Percentiles rank a stretch among this genome's conserved stretches.
Evolutionary conservation across 2,329 filamentous ascomycete species (phyloP).

Genomic region (Emmonsia crescens): DNA sequence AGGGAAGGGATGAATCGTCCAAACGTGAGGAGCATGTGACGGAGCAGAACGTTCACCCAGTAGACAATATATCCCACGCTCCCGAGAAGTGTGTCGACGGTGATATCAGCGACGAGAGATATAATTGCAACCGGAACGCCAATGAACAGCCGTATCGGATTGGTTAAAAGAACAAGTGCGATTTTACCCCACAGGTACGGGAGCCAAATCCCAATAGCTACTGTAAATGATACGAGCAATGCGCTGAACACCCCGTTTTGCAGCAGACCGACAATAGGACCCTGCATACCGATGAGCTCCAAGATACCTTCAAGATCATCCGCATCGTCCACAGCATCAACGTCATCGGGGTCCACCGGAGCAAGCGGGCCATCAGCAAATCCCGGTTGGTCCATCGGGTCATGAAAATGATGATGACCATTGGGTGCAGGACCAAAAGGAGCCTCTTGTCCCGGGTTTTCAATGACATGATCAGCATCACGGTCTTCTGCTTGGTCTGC

Average conservation of each 20-base stretch:
- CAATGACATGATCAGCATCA: constrained; percentile 44
- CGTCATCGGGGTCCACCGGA: constrained; percentile 35
- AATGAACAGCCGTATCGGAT: constrained; percentile 57
- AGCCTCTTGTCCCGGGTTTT: constrained; percentile 49
- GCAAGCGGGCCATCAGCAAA: neutral
- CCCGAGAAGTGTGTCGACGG: constrained; percentile 65
- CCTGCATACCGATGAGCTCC: constrained; percentile 93
- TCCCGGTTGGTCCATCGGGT: neutral
- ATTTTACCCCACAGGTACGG: constrained; percentile 88
- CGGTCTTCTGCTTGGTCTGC: constrained; percentile 31
- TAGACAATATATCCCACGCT: constrained; percentile 45
- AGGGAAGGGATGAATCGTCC: constrained; percentile 23
- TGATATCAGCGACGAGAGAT: constrained; percentile 63
- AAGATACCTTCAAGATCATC: constrained; percentile 95
- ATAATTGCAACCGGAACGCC: constrained; percentile 62
- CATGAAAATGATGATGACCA: constrained; percentile 26
- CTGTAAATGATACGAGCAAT: constrained; percentile 75
- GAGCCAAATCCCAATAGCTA: constrained; percentile 75
- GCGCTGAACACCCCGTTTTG: constrained; percentile 94
- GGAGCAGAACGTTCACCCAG: constrained; percentile 25
- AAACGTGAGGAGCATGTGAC: constrained; percentile 25
- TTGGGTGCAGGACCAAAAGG: constrained; percentile 48
- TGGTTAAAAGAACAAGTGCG: constrained; percentile 65
- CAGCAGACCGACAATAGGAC: constrained; percentile 75
- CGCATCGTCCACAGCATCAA: constrained; percentile 52